These are phyloP conservation scores for Pyricularia sp. DNA, from an alignment of 2,329 filamentous ascomycete species.

Conservation along the genomic window DNA sequence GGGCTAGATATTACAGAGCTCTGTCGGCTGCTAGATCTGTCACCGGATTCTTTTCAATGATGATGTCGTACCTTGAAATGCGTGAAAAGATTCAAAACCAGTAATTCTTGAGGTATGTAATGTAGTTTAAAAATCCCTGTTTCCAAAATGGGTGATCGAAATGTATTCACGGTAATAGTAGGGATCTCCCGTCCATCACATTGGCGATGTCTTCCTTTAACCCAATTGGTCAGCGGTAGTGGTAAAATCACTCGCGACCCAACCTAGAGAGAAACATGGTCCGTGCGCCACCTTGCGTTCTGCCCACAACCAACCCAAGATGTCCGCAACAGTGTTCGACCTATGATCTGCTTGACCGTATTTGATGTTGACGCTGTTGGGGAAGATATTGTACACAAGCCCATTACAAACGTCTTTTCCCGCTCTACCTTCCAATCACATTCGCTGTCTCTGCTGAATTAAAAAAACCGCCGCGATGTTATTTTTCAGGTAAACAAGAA, in stretches of 20 bases:
- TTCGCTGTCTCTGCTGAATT: not conserved
- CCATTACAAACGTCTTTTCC: not conserved
- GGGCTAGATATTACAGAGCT: slow-evolving; percentile 6
- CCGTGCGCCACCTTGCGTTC: not conserved
- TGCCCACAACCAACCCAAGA: not conserved
- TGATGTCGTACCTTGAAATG: not conserved
- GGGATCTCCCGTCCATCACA: too few species aligned
- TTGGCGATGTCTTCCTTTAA: not conserved
- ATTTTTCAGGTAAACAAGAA: not conserved
- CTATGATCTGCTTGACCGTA: not conserved
- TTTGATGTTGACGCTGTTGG: not conserved
- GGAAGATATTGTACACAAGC: not conserved
- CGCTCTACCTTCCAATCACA: not conserved
- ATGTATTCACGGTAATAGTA: not conserved
- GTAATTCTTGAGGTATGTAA: not conserved
- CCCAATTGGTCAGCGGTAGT: not conserved
- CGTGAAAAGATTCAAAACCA: not conserved
- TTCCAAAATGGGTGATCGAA: not conserved
- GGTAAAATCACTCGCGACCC: not conserved
- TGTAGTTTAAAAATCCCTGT: not conserved
- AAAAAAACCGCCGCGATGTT: not conserved
- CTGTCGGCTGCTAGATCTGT: slow-evolving; percentile 9
- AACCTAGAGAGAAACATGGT: not conserved
- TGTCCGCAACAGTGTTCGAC: not conserved
- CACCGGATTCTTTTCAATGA: slow-evolving; percentile 8